These are phyloP conservation scores for Artomyces pyxidatus DNA, from an alignment of 768 basidiomycete genomes.

Conservation along the genomic window DNA sequence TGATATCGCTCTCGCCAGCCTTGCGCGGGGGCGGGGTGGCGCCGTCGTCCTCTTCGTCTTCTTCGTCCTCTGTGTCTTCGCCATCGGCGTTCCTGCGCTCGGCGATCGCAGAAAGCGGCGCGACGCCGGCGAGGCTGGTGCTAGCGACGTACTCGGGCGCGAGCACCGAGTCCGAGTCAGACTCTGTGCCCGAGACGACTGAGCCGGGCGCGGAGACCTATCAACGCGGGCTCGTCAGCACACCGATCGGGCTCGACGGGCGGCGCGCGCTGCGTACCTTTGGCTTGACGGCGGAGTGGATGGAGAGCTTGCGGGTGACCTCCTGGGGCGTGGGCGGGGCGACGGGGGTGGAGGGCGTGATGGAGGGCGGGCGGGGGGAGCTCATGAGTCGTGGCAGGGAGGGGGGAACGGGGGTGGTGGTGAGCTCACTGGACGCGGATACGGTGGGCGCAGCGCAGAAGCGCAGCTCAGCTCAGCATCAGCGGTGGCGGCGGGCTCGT, in stretches of 20 bases:
- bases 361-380: not conserved
- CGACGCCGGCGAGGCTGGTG: slow-evolving; percentile 12
- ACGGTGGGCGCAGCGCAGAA: too few species aligned
- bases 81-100: slow-evolving; percentile 38
- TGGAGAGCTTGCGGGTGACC: slow-evolving; percentile 77
- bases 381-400: not conserved
- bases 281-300: slow-evolving; percentile 53
- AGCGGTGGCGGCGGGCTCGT: too few species aligned
- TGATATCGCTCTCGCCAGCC: slow-evolving; percentile 70
- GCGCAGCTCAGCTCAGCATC: too few species aligned
- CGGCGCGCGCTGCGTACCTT: slow-evolving; percentile 20
- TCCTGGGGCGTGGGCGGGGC: slow-evolving; percentile 81
- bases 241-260: not conserved
- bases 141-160: slow-evolving; percentile 37
- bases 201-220: slow-evolving; percentile 24
- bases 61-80: slow-evolving; percentile 71
- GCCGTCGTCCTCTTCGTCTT: slow-evolving; percentile 63
- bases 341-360: slow-evolving; percentile 19
- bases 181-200: slow-evolving; percentile 67
- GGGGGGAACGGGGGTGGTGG: not conserved
- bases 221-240: too few species aligned
- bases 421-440: not conserved
- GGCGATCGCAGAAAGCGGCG: slow-evolving; percentile 57
- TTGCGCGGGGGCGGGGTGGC: slow-evolving; percentile 26
- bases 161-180: slow-evolving; percentile 74